Conservation (phyloP, 352 stramenopile species). For the Phytophthora europaea region DNA sequence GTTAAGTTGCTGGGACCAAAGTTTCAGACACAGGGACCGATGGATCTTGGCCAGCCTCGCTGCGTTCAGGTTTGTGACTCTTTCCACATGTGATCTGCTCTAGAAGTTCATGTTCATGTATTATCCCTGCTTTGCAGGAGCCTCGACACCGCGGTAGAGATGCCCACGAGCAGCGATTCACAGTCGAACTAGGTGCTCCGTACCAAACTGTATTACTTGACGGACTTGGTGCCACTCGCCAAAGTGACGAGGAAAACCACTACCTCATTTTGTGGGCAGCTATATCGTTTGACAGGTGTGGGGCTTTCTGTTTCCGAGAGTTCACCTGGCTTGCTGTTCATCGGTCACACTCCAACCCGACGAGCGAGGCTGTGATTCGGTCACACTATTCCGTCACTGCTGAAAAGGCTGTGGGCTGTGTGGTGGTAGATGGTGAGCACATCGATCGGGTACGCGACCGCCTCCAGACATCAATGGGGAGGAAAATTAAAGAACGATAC, state of each 20-base stretch:
- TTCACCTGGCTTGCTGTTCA: slow-evolving; percentile 20
- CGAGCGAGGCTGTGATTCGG: slow-evolving; percentile 18
- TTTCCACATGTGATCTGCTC: not conserved
- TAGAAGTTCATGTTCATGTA: not conserved
- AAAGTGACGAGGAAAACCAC: not conserved
- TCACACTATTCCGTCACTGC: slow-evolving; percentile 17
- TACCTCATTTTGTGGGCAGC: slow-evolving; percentile 16
- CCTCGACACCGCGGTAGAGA: not conserved
- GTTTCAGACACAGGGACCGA: not conserved
- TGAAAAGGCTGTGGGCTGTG: slow-evolving; percentile 23
- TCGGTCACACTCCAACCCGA: not conserved
- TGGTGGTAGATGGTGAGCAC: slow-evolving; percentile 21
- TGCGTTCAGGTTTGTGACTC: not conserved
- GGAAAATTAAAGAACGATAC: slow-evolving; percentile 21
- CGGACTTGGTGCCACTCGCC: slow-evolving; percentile 15
- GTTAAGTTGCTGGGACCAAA: slow-evolving; percentile 15
- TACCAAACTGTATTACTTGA: slow-evolving; percentile 27
- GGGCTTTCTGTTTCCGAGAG: slow-evolving; percentile 25
- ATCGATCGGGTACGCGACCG: slow-evolving; percentile 21
- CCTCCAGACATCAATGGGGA: slow-evolving; percentile 9
- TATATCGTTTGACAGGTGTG: slow-evolving; percentile 28
- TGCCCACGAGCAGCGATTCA: slow-evolving; percentile 18
- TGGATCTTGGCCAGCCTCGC: not conserved
- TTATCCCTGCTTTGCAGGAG: not conserved
- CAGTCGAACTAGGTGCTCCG: slow-evolving; percentile 21